Percentiles rank a stretch among this genome's conserved stretches.
Conservation (phyloP, 768 basidiomycete genomes). For the Xerocomus spinulosus region DNA sequence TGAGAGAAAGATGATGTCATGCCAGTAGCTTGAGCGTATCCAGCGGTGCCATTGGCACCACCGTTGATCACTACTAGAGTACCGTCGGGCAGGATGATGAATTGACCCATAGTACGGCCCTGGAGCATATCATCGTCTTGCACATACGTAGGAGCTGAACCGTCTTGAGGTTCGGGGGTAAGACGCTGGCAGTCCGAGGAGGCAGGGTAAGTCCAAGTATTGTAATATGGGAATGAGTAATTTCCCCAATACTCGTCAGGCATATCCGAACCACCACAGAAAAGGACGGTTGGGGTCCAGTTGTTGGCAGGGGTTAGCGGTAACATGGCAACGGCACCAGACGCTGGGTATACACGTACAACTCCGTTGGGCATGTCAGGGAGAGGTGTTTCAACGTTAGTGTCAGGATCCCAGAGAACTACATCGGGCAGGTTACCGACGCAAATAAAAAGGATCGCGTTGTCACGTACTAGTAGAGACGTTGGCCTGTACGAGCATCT, state of each 20-base stretch:
- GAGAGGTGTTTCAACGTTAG: slow-evolving; percentile 55
- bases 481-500: slow-evolving; percentile 81
- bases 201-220: slow-evolving; percentile 72
- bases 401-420: slow-evolving; percentile 52
- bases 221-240: slow-evolving; percentile 65
- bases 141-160: slow-evolving; percentile 53
- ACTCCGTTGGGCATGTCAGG: slow-evolving; percentile 71
- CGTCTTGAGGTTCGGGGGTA: slow-evolving; percentile 78
- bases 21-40: slow-evolving; percentile 63
- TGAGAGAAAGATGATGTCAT: slow-evolving; percentile 34
- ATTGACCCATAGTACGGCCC: slow-evolving; percentile 88
- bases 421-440: background rate
- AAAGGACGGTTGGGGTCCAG: slow-evolving; percentile 78
- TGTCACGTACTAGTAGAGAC: slow-evolving; percentile 31
- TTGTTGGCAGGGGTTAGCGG: slow-evolving; percentile 88
- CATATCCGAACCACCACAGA: slow-evolving; percentile 89
- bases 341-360: slow-evolving; percentile 86
- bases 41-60: slow-evolving; percentile 81
- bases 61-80: slow-evolving; percentile 79
- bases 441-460: background rate
- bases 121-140: slow-evolving; percentile 75
- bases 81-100: slow-evolving; percentile 78
- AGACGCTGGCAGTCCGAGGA: slow-evolving; percentile 75
- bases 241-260: slow-evolving; percentile 71
- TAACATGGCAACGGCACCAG: slow-evolving; percentile 84